Conservation (phyloP, 2,329 filamentous ascomycete genomes). For the Cercospora sesami region DNA sequence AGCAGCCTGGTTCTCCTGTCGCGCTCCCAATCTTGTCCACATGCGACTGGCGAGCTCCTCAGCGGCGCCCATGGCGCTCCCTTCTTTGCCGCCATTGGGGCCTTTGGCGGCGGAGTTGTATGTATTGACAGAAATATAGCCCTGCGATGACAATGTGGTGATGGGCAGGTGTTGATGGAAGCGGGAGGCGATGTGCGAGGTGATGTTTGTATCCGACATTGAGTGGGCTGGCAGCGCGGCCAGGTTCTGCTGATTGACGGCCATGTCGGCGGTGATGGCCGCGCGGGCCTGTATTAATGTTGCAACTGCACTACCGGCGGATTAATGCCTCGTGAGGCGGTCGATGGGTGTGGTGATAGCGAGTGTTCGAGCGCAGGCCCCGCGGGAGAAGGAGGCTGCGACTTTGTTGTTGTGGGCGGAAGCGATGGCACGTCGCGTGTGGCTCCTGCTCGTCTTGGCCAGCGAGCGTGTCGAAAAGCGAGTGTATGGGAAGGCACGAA, state of each 20-base stretch:
- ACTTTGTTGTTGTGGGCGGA: constrained; percentile 1
- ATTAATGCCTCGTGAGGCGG: constrained; percentile 21
- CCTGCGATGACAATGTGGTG: constrained; percentile 85
- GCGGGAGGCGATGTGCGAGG: constrained; percentile 78
- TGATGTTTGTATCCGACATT: constrained; percentile 68
- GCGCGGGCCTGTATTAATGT: constrained; percentile 25
- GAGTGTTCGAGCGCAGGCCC: neutral
- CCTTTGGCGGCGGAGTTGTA: constrained; percentile 88
- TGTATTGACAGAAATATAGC: constrained; percentile 88
- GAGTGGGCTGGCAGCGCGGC: constrained; percentile 82
- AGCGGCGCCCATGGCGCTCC: constrained; percentile 86
- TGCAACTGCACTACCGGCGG: constrained; percentile 16
- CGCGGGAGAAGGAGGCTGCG: neutral
- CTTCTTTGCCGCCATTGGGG: constrained; percentile 85
- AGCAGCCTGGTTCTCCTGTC: constrained; percentile 89
- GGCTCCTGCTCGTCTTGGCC: neutral
- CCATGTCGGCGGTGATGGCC: constrained; percentile 34
- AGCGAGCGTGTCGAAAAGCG: neutral
- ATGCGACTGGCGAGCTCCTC: constrained; percentile 88
- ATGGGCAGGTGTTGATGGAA: constrained; percentile 91
- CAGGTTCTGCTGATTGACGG: constrained; percentile 74
- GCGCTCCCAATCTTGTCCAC: constrained; percentile 78
- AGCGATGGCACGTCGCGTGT: neutral
- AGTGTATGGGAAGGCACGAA: neutral
- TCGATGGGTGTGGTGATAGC: constrained; percentile 7